These are phyloP conservation scores for Boletus hoseneyae DNA, from an alignment of 1,284 basidiomycete species.

Conservation along the genomic window DNA sequence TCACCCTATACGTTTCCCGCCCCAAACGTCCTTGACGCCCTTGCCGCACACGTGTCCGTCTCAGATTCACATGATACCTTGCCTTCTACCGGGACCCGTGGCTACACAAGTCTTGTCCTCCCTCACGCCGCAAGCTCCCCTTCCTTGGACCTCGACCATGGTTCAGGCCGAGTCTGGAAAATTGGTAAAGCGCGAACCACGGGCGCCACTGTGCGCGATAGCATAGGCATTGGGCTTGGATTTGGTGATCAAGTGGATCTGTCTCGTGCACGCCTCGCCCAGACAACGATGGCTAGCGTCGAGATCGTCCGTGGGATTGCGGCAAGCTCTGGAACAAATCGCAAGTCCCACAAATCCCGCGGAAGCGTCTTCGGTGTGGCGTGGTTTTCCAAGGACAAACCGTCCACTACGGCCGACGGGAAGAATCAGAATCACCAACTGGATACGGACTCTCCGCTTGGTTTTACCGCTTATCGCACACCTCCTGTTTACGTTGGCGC, in stretches of 20 bases:
- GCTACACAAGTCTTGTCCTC: slow-evolving; percentile 68
- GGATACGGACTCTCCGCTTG: slow-evolving; percentile 39
- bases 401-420: slow-evolving; percentile 4
- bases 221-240: slow-evolving; percentile 28
- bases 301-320: slow-evolving; percentile 69
- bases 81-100: slow-evolving; percentile 55
- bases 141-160: slow-evolving; percentile 12
- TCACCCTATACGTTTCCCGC: slow-evolving; percentile 31
- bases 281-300: slow-evolving; percentile 82
- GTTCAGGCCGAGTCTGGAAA: slow-evolving; percentile 28
- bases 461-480: slow-evolving; percentile 62
- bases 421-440: slow-evolving; percentile 6
- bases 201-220: slow-evolving; percentile 22
- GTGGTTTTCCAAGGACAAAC: slow-evolving; percentile 32
- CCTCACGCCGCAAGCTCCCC: slow-evolving; percentile 51
- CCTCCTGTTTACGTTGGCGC: slow-evolving; percentile 71
- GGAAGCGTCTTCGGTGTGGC: slow-evolving; percentile 26
- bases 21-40: slow-evolving; percentile 33
- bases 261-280: slow-evolving; percentile 70
- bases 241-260: slow-evolving; percentile 60
- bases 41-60: slow-evolving; percentile 31
- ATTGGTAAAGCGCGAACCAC: slow-evolving; percentile 15
- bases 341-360: slow-evolving; percentile 22
- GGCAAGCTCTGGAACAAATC: slow-evolving; percentile 15
- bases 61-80: slow-evolving; percentile 31